Conservation (phyloP, 2,329 filamentous ascomycete species). For the Aspergillus neotritici region DNA sequence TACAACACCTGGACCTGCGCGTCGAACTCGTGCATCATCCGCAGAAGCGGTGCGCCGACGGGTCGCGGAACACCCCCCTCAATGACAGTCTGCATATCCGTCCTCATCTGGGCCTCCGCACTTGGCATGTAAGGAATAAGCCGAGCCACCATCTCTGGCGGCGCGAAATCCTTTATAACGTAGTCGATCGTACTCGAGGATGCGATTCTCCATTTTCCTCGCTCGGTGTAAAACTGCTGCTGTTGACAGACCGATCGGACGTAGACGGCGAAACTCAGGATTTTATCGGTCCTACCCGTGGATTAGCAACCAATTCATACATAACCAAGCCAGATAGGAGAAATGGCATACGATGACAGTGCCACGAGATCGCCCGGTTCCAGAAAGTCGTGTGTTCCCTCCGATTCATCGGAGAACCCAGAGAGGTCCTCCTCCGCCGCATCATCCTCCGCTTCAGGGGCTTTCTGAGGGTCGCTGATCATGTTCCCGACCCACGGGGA, state of each 20-base stretch:
- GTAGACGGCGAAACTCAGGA: constrained; percentile 35
- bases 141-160: constrained; percentile 40
- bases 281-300: constrained; percentile 18
- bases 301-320: not conserved
- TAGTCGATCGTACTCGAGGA: constrained; percentile 40
- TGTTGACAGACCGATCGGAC: constrained; percentile 37
- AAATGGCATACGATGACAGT: constrained; percentile 26
- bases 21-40: constrained; percentile 31
- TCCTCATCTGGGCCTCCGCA: constrained; percentile 18
- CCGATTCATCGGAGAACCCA: constrained; percentile 29
- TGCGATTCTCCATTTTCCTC: constrained; percentile 41
- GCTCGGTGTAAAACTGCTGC: constrained; percentile 39
- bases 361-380: constrained; percentile 40
- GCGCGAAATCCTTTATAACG: constrained; percentile 46
- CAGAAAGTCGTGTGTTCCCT: constrained; percentile 26
- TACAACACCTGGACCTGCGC: constrained; percentile 32
- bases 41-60: constrained; percentile 31
- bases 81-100: constrained; percentile 30
- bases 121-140: constrained; percentile 49
- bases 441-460: constrained; percentile 23
- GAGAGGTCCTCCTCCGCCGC: constrained; percentile 20
- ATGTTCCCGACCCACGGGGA: constrained; percentile 27
- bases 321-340: not conserved
- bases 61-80: constrained; percentile 40
- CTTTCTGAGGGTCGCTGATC: constrained; percentile 29